phyloP scores from a whole-genome alignment of 2,329 filamentous ascomycete species.

The Clarireedia monteithiana region DNA sequence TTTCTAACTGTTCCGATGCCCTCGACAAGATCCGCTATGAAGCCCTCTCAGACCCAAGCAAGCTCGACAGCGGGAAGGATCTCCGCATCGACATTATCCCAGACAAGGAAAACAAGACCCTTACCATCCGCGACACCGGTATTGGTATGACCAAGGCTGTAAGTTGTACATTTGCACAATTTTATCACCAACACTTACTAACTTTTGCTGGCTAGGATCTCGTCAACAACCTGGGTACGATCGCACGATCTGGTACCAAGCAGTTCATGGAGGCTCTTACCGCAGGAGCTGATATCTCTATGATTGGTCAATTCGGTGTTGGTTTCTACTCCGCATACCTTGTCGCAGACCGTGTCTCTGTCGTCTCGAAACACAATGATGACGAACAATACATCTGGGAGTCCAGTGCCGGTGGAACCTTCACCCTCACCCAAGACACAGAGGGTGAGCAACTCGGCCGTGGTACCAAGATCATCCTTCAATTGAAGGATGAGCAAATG shows the following conservation, averaged over 20 bases:
- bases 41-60: slow-evolving; percentile 90
- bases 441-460: slow-evolving; percentile 87
- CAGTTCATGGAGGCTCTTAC: slow-evolving; percentile 99
- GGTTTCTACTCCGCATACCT: slow-evolving; percentile 99
- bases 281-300: slow-evolving; percentile 97
- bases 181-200: neutral
- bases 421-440: slow-evolving; percentile 85
- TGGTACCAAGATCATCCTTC: slow-evolving; percentile 95
- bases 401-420: slow-evolving; percentile 93
- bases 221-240: slow-evolving; percentile 99
- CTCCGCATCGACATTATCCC: slow-evolving; percentile 98
- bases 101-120: slow-evolving; percentile 93
- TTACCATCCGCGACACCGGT: slow-evolving; percentile 96
- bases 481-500: slow-evolving; percentile 98
- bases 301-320: slow-evolving; percentile 99
- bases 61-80: slow-evolving; percentile 96
- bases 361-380: slow-evolving; percentile 98
- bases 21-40: slow-evolving; percentile 99
- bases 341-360: slow-evolving; percentile 90
- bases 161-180: slow-evolving; percentile 38
- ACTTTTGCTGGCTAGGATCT: slow-evolving; percentile 61
- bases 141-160: slow-evolving; percentile 99
- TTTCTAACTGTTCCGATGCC: slow-evolving; percentile 98
- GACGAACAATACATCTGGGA: slow-evolving; percentile 99
- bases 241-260: slow-evolving; percentile 98